Base-by-base conservation (phyloP, 192 early-diverging fungal genomes). In the Coemansia sp. region DNA sequence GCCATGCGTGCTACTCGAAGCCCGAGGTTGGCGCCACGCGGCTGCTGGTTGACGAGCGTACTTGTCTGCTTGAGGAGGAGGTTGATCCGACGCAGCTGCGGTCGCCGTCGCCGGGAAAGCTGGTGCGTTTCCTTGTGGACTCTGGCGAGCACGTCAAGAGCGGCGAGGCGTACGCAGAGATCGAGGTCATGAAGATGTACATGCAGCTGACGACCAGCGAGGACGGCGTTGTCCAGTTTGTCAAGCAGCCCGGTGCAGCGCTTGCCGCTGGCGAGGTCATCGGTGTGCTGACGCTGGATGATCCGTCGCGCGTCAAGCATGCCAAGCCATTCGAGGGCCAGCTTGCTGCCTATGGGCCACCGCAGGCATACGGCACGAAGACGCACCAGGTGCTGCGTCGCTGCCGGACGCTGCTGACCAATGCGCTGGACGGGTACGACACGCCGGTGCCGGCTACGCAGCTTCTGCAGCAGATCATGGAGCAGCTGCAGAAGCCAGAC, bases 141-240 rank as follows among this genome's bases (percentile, higher is more conserved):
- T 93, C 94, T 38, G 95, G 95, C 44, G 88, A 86, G 60, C 97
- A 98, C 63, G 85, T 99, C 58, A 87, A 88, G 25, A 69, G 86
- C 30, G 93, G 93, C 44, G 89, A 98, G 62, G 91, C 93, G 3
- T 97, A 91, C 80, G 97, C 97, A 40, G 97, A 99, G 70, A 98
- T 99, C 72, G 97, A 99, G 85, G 94, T 96, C 47, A 99, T 99
- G 97, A 99, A 99, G 84, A 99, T 99, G 97, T 96, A 97, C 82
- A 99, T 99, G 97, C 94, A 96, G 55, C 82, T 99, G 67, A 83
- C 95, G 22, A 92, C 95, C 31, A 74, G 85, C 27, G 94, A 97
- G 68, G 90, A 90, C 77, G 97, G 97, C 53, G 78, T 93, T 15
- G 90, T 96, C 40, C 88, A 91, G 72, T 90, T 93, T 70, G 87